Percentiles rank a stretch among this genome's conserved stretches.
These are phyloP conservation scores for Diaporthe vaccinii DNA, from an alignment of 2,329 filamentous ascomycete species.

Conservation along the genomic window DNA sequence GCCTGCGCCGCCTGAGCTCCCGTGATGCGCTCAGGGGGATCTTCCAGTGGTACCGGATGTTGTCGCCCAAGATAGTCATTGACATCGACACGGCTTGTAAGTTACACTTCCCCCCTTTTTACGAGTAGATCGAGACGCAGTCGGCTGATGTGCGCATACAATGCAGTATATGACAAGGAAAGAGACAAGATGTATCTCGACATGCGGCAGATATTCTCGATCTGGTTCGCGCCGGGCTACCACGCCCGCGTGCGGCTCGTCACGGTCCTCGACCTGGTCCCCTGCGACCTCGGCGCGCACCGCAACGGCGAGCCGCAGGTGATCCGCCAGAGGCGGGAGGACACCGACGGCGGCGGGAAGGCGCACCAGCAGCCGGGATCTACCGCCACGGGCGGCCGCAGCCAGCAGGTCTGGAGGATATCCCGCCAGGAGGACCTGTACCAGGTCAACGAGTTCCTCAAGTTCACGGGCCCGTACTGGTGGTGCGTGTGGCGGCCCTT, in stretches of 20 bases:
- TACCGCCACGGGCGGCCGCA: neutral
- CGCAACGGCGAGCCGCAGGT: slow-evolving; percentile 42
- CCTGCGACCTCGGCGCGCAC: slow-evolving; percentile 44
- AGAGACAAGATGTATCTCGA: slow-evolving; percentile 79
- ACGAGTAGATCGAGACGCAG: neutral
- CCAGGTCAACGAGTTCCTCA: slow-evolving; percentile 80
- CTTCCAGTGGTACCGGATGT: slow-evolving; percentile 87
- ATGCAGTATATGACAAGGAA: slow-evolving; percentile 75
- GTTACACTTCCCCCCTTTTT: slow-evolving; percentile 33
- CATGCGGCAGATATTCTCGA: slow-evolving; percentile 80
- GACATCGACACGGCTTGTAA: slow-evolving; percentile 71
- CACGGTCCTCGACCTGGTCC: slow-evolving; percentile 73
- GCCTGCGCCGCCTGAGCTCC: slow-evolving; percentile 66
- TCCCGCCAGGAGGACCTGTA: slow-evolving; percentile 85
- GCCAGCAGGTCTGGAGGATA: slow-evolving; percentile 54
- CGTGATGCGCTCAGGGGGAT: slow-evolving; percentile 76
- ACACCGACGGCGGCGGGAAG: slow-evolving; percentile 42
- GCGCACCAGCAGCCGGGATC: neutral
- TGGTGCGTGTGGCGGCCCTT: slow-evolving; percentile 58
- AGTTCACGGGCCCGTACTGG: slow-evolving; percentile 72
- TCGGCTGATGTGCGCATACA: neutral
- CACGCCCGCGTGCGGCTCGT: slow-evolving; percentile 76
- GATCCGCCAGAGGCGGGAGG: slow-evolving; percentile 10
- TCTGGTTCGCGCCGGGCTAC: slow-evolving; percentile 85
- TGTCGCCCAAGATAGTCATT: slow-evolving; percentile 80